A percentile compares a stretch with the other conserved stretches of the same genome.
Evolutionary conservation across 306 rosid genomes (phyloP).

Genomic region (Malus sieversii): DNA sequence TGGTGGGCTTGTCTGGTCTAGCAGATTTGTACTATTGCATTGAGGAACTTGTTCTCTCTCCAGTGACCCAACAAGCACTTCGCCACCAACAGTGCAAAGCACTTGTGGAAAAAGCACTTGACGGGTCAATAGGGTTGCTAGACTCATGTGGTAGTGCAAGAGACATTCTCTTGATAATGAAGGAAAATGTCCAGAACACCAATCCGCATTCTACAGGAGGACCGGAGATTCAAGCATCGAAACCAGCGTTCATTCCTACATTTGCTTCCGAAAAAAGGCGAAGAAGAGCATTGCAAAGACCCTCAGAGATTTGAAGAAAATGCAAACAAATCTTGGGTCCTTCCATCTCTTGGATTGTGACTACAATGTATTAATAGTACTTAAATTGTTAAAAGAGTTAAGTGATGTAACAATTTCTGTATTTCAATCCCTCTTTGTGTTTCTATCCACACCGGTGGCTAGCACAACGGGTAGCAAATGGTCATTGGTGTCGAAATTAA

Average conservation of each 20-base stretch:
- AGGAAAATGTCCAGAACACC: conserved; percentile 34
- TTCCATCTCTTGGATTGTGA: conserved; percentile 25
- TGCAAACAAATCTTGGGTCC: conserved; percentile 30
- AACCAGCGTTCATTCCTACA: conserved; percentile 36
- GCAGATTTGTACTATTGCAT: conserved; percentile 48
- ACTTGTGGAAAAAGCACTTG: conserved; percentile 40
- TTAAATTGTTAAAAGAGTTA: conserved; percentile 44
- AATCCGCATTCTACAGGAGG: conserved; percentile 52
- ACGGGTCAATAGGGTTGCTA: conserved; percentile 40
- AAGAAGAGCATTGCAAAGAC: conserved; percentile 47
- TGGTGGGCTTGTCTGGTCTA: conserved; percentile 40
- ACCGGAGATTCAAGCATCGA: conserved; percentile 37
- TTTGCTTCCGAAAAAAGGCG: conserved; percentile 45
- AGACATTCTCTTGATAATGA: conserved; percentile 36
- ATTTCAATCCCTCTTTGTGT: conserved; percentile 32
- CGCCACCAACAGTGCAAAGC: conserved; percentile 27
- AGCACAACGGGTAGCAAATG: conserved; percentile 33
- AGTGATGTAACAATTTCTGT: conserved; percentile 37
- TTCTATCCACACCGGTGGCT: conserved; percentile 41
- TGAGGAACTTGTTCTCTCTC: conserved; percentile 50
- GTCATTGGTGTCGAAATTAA: conserved; percentile 44
- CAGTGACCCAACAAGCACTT: conserved; percentile 47
- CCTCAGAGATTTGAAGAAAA: conserved; percentile 36
- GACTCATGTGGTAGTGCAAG: conserved; percentile 52
- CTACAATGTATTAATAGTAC: conserved; percentile 20